These are phyloP conservation scores for Gautieria morchelliformis DNA, from an alignment of 768 basidiomycete species.

Conservation along the genomic window DNA sequence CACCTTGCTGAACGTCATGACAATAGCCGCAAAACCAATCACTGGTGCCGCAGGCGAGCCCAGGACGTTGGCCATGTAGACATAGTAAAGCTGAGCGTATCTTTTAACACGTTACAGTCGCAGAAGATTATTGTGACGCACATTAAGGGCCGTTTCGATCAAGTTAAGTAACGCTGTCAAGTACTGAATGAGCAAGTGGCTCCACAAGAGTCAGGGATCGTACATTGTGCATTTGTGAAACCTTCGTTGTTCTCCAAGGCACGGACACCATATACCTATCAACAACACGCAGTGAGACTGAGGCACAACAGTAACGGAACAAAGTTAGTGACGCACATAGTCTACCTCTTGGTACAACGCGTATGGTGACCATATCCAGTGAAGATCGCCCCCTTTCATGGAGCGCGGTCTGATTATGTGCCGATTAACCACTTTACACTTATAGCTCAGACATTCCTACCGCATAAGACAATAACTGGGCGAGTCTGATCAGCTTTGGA, in stretches of 20 bases:
- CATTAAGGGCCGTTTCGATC: conserved; percentile 66
- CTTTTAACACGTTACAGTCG: not conserved
- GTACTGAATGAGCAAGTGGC: not conserved
- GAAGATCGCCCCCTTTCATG: conserved; percentile 78
- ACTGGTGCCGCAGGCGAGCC: conserved; percentile 58
- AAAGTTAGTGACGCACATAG: conserved; percentile 20
- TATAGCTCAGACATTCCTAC: conserved; percentile 31
- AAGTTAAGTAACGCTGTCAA: conserved; percentile 67
- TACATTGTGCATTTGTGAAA: conserved; percentile 82
- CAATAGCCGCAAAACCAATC: conserved; percentile 59
- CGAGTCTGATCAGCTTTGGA: not conserved
- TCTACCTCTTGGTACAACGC: conserved; percentile 63
- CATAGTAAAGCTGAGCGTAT: conserved; percentile 36
- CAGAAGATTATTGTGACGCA: not conserved
- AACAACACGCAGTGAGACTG: not conserved
- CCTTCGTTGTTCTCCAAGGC: conserved; percentile 59
- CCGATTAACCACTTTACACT: not conserved
- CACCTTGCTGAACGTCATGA: conserved; percentile 72
- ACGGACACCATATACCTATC: conserved; percentile 62
- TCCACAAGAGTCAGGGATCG: conserved; percentile 13
- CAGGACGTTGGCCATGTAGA: conserved; percentile 61
- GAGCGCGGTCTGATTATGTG: conserved; percentile 59
- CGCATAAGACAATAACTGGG: conserved; percentile 50
- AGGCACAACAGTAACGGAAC: conserved; percentile 6
- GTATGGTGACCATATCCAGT: conserved; percentile 90